phyloP scores from a whole-genome alignment of 2,329 filamentous ascomycete species.

The Fusarium mundagurra region DNA sequence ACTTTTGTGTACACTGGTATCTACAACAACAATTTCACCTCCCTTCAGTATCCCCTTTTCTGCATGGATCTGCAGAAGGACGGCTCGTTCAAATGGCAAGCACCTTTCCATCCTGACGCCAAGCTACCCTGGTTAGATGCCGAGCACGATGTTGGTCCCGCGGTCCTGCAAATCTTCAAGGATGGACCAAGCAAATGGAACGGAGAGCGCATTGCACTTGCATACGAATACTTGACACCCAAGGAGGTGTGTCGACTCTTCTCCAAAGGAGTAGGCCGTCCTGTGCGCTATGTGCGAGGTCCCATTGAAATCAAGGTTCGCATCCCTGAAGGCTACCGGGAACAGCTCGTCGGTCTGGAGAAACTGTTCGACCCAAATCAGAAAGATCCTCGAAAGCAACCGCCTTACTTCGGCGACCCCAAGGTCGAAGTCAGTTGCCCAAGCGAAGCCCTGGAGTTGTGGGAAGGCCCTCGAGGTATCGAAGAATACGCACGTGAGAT shows the following conservation, averaged over 20 bases:
- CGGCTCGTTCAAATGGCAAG: constrained; percentile 90
- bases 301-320: constrained; percentile 86
- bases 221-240: constrained; percentile 89
- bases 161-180: constrained; percentile 93
- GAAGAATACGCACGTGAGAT: constrained; percentile 96
- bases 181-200: constrained; percentile 89
- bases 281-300: constrained; percentile 79
- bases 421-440: constrained; percentile 73
- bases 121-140: constrained; percentile 95
- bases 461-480: constrained; percentile 90
- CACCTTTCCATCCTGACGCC: constrained; percentile 89
- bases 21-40: constrained; percentile 99
- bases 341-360: constrained; percentile 80
- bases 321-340: constrained; percentile 87
- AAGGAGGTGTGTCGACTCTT: constrained; percentile 84
- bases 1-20: constrained; percentile 97
- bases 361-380: constrained; percentile 65
- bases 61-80: constrained; percentile 90
- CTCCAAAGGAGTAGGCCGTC: constrained; percentile 78
- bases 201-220: constrained; percentile 80
- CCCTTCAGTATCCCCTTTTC: constrained; percentile 89
- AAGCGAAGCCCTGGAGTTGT: constrained; percentile 79
- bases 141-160: constrained; percentile 94
- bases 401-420: constrained; percentile 70
- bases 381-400: constrained; percentile 64